Percentiles rank a stretch among this genome's conserved stretches.
phyloP scores from a whole-genome alignment of 805 yeast species.

The Myxozyma vanderwaltii region DNA sequence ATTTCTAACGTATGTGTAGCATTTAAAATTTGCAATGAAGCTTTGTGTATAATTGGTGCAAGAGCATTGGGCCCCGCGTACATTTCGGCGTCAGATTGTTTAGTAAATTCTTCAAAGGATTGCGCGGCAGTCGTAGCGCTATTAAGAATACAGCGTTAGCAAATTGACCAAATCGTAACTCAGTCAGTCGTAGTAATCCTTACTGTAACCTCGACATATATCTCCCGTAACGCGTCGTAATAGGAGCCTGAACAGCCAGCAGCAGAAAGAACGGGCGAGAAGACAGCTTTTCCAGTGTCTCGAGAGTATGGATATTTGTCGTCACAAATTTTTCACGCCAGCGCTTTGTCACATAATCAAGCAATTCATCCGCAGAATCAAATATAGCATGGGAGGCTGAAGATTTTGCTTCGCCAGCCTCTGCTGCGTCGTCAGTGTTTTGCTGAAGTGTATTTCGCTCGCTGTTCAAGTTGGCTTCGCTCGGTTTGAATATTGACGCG shows the following conservation, averaged over 20 bases:
- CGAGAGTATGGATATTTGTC: constrained; percentile 52
- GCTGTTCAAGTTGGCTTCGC: neutral
- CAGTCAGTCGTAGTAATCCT: neutral
- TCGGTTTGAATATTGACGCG: too few species aligned
- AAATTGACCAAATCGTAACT: neutral
- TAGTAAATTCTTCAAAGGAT: constrained; percentile 46
- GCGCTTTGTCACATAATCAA: constrained; percentile 62
- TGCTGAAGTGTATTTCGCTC: neutral
- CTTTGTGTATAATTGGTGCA: constrained; percentile 50
- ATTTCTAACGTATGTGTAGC: constrained; percentile 45
- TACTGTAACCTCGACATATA: constrained; percentile 10
- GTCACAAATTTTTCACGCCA: constrained; percentile 69
- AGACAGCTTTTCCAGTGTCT: constrained; percentile 44
- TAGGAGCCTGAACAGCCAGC: constrained; percentile 74
- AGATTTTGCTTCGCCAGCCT: neutral
- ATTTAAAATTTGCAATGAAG: constrained; percentile 63
- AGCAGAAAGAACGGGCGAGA: constrained; percentile 85
- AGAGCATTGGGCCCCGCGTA: constrained; percentile 40
- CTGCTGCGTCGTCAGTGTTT: too few species aligned
- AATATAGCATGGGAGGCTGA: constrained; percentile 40
- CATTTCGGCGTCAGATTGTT: constrained; percentile 41
- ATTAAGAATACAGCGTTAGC: neutral
- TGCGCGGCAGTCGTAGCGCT: neutral
- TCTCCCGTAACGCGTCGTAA: constrained; percentile 48
- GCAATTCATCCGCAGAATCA: constrained; percentile 48